phyloP scores from a whole-genome alignment of 2,329 filamentous ascomycete genomes.

The Aspergillus costaricaensis region DNA sequence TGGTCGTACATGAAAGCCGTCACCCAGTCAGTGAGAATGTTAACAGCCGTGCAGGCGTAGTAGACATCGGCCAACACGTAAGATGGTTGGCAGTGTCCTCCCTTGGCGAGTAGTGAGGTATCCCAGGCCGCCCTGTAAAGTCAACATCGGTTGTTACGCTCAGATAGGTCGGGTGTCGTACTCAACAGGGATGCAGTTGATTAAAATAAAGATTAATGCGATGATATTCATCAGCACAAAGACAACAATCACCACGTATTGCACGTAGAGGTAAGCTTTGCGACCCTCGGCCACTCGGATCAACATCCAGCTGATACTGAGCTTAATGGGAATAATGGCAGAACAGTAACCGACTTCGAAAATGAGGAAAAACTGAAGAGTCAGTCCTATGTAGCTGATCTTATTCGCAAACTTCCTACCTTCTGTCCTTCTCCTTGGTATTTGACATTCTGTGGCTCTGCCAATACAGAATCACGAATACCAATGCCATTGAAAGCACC shows the following conservation, averaged over 20 bases:
- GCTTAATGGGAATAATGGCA: conserved; percentile 30
- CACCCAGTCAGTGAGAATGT: conserved; percentile 29
- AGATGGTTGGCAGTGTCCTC: conserved; percentile 24
- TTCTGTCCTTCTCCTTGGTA: conserved; percentile 23
- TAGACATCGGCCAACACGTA: conserved; percentile 27
- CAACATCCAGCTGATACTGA: conserved; percentile 31
- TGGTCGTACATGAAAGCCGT: conserved; percentile 24
- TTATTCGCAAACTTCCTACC: conserved; percentile 2
- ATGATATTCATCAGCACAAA: conserved; percentile 27
- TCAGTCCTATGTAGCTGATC: neutral
- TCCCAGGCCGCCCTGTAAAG: conserved; percentile 25
- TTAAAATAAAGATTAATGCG: conserved; percentile 26
- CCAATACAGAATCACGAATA: conserved; percentile 14
- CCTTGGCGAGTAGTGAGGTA: conserved; percentile 11
- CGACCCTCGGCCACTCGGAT: conserved; percentile 27
- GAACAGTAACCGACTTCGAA: conserved; percentile 31
- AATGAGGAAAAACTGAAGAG: conserved; percentile 26
- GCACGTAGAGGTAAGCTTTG: conserved; percentile 23
- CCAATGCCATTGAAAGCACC: conserved; percentile 30
- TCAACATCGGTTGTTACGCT: neutral
- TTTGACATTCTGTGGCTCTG: conserved; percentile 20
- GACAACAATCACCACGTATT: conserved; percentile 23
- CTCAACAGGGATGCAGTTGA: conserved; percentile 26
- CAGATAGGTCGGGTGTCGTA: conserved; percentile 10
- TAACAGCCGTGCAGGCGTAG: conserved; percentile 28